phyloP scores from a whole-genome alignment of 78 protist species.

The Pigoraptor vietnamica region DNA sequence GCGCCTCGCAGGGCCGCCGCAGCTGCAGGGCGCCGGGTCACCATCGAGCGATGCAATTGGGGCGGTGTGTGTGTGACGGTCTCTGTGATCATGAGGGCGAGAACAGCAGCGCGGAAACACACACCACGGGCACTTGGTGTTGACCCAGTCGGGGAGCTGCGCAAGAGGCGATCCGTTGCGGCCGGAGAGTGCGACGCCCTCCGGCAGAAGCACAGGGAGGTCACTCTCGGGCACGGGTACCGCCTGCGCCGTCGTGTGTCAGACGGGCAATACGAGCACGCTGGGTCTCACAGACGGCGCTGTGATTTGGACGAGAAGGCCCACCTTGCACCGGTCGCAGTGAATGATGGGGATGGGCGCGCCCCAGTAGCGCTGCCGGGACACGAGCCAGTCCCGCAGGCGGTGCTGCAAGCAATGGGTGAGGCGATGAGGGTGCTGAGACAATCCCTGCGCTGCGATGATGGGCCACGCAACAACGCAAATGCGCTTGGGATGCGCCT shows the following conservation, averaged over 20 bases:
- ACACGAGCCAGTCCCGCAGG: slow-evolving; percentile 88
- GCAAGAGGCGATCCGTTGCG: slow-evolving; percentile 4
- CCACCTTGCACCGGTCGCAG: slow-evolving; percentile 35
- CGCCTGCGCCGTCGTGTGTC: too few relatives aligned
- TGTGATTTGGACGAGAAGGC: not conserved
- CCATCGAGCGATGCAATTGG: too few relatives aligned
- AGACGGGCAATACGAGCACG: too few relatives aligned
- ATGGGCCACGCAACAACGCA: too few relatives aligned
- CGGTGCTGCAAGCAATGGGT: not conserved
- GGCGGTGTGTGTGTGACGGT: too few relatives aligned
- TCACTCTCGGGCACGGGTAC: slow-evolving; percentile 68
- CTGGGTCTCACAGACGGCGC: too few relatives aligned
- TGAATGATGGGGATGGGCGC: slow-evolving; percentile 86
- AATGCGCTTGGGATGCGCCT: too few relatives aligned
- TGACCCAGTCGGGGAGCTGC: not conserved
- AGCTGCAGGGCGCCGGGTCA: not conserved
- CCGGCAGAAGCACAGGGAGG: slow-evolving; percentile 76
- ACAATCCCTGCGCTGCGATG: too few relatives aligned
- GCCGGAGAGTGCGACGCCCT: not conserved
- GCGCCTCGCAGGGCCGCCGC: slow-evolving; percentile 57
- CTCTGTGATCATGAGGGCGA: too few relatives aligned
- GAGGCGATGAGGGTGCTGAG: too few relatives aligned
- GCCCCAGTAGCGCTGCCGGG: slow-evolving; percentile 92
- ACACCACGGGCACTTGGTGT: slow-evolving; percentile 12
- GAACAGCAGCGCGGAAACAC: not conserved